These are phyloP conservation scores for Symbiodinium pilosum DNA, from an alignment of 73 alveolate genomes.

Conservation along the genomic window DNA sequence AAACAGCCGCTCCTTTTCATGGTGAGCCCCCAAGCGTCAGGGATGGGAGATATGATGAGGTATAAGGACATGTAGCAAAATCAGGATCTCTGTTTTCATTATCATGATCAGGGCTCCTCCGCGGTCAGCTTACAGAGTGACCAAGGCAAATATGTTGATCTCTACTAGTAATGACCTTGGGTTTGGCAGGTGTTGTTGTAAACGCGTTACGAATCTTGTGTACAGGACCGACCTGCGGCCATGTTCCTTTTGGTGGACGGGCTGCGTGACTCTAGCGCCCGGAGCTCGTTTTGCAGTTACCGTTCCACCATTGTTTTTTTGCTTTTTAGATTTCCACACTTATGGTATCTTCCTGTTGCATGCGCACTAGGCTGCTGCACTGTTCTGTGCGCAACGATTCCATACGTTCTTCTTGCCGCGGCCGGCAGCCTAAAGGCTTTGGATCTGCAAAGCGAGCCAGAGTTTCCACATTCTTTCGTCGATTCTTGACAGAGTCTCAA, in stretches of 20 bases:
- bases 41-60: not conserved
- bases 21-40: not conserved
- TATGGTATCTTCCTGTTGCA: not conserved
- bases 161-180: not conserved
- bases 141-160: not conserved
- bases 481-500: too few relatives aligned
- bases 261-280: constrained; percentile 53
- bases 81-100: not conserved
- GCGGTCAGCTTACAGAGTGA: not conserved
- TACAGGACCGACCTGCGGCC: constrained; percentile 79
- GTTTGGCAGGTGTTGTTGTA: not conserved
- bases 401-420: constrained; percentile 84
- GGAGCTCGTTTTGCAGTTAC: not conserved
- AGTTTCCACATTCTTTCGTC: too few relatives aligned
- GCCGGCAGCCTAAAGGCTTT: not conserved
- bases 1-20: constrained; percentile 84
- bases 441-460: too few relatives aligned
- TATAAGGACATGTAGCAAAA: not conserved
- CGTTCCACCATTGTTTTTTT: not conserved
- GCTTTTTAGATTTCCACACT: not conserved
- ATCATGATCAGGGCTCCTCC: not conserved
- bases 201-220: not conserved
- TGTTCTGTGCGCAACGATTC: constrained; percentile 78
- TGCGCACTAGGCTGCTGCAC: constrained; percentile 44
- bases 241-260: constrained; percentile 88